Evolutionary conservation across 1,139 yeast species (phyloP).

Genomic region (Spathaspora sp.): DNA sequence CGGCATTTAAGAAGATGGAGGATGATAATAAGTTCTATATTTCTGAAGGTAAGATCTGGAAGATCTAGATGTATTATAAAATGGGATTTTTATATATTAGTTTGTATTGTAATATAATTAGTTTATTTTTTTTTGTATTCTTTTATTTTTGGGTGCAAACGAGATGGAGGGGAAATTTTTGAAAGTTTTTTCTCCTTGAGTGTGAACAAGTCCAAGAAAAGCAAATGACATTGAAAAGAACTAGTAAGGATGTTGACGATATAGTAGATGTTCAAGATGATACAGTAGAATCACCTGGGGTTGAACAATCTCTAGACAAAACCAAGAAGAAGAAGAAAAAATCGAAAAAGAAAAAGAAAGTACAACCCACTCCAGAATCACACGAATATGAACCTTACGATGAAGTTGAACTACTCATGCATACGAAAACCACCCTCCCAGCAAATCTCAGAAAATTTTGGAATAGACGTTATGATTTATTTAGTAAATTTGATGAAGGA

Average conservation of each 20-base stretch:
- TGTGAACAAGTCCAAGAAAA: neutral
- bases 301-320: neutral
- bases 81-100: neutral
- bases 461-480: slow-evolving; percentile 57
- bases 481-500: slow-evolving; percentile 66
- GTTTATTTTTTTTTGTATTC: neutral
- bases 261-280: neutral
- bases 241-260: neutral
- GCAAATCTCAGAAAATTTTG: slow-evolving; percentile 53
- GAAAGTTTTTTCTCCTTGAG: neutral
- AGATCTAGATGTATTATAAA: slow-evolving; percentile 33
- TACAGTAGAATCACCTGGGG: neutral
- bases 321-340: slow-evolving; percentile 9
- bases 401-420: slow-evolving; percentile 37
- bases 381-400: slow-evolving; percentile 11
- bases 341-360: slow-evolving; percentile 7
- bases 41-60: slow-evolving; percentile 64
- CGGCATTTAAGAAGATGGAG: slow-evolving; percentile 54
- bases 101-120: neutral
- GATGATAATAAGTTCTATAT: slow-evolving; percentile 58
- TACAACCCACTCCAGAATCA: neutral
- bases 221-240: neutral
- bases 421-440: slow-evolving; percentile 42
- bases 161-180: slow-evolving; percentile 1
- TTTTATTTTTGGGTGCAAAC: slow-evolving; percentile 1